These are phyloP conservation scores for Dichotomopilus funicola DNA, from an alignment of 2,329 filamentous ascomycete genomes.

Conservation along the genomic window DNA sequence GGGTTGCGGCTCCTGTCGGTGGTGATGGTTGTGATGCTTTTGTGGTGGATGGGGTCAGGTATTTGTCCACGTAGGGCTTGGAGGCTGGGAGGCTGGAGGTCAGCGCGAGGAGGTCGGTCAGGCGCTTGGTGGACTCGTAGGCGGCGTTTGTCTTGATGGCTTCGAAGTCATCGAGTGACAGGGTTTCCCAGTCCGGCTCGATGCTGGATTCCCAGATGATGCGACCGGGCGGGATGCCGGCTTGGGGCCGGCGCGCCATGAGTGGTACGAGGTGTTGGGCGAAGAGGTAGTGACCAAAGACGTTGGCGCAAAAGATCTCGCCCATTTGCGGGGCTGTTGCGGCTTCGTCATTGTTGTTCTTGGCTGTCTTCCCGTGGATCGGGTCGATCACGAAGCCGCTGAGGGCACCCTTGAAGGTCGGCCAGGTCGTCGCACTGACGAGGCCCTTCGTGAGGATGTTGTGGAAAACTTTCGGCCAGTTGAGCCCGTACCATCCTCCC, in stretches of 20 bases:
- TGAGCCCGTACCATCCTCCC: conserved; percentile 75
- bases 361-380: conserved; percentile 43
- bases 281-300: conserved; percentile 93
- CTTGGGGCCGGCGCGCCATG: conserved; percentile 44
- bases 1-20: conserved; percentile 16
- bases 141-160: conserved; percentile 54
- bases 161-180: conserved; percentile 69
- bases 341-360: conserved; percentile 13
- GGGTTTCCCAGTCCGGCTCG: conserved; percentile 51
- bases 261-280: conserved; percentile 73
- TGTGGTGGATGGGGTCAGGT: conserved; percentile 34
- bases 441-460: conserved; percentile 53
- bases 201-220: conserved; percentile 85
- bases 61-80: conserved; percentile 48
- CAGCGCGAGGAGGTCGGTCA: conserved; percentile 78
- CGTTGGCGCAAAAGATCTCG: conserved; percentile 81
- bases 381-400: conserved; percentile 39
- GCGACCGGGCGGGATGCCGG: conserved; percentile 46
- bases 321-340: conserved; percentile 55
- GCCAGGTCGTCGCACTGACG: conserved; percentile 66
- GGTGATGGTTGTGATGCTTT: conserved; percentile 18
- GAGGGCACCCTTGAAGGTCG: conserved; percentile 64
- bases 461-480: conserved; percentile 56
- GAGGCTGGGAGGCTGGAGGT: conserved; percentile 63
- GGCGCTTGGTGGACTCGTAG: conserved; percentile 82